Percentiles rank a stretch among this genome's conserved stretches.
phyloP scores from a whole-genome alignment of 1,284 basidiomycete genomes.

The Puccinia coronata region DNA sequence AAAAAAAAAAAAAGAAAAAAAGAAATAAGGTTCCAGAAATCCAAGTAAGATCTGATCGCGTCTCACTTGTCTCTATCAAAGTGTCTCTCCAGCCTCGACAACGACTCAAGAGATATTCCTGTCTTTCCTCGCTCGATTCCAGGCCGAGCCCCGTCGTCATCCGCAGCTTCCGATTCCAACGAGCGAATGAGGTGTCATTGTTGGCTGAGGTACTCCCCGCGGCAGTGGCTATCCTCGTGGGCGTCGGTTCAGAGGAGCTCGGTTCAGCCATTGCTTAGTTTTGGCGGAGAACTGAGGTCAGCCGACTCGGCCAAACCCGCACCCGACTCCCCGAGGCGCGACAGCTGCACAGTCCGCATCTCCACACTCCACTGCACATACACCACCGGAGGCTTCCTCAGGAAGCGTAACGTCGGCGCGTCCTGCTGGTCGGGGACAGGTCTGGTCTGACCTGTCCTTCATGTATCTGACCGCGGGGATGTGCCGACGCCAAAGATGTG shows the following conservation, averaged over 20 bases:
- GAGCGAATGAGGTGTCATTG: slow-evolving; percentile 28
- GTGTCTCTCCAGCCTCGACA: slow-evolving; percentile 41
- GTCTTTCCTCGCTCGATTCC: slow-evolving; percentile 33
- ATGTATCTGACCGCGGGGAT: too few relatives aligned
- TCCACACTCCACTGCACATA: neutral
- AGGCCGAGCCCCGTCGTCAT: slow-evolving; percentile 42
- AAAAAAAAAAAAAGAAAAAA: neutral
- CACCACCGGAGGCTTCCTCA: too few relatives aligned
- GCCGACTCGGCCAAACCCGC: neutral
- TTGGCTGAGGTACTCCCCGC: neutral
- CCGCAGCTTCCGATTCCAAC: slow-evolving; percentile 36
- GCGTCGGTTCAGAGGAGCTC: neutral
- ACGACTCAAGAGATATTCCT: slow-evolving; percentile 32
- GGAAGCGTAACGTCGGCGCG: too few relatives aligned
- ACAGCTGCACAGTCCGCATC: neutral
- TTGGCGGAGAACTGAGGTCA: neutral
- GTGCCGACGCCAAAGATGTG: too few relatives aligned
- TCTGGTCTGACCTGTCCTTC: too few relatives aligned
- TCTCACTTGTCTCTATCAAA: slow-evolving; percentile 41
- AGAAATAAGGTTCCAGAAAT: neutral
- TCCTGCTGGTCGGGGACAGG: too few relatives aligned
- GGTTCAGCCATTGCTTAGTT: neutral
- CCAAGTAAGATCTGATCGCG: neutral
- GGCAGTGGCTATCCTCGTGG: neutral
- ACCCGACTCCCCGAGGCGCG: neutral